Evolutionary conservation across 768 basidiomycete genomes (phyloP).

Genomic region (Tylopilus plumbeoviolaceoides): DNA sequence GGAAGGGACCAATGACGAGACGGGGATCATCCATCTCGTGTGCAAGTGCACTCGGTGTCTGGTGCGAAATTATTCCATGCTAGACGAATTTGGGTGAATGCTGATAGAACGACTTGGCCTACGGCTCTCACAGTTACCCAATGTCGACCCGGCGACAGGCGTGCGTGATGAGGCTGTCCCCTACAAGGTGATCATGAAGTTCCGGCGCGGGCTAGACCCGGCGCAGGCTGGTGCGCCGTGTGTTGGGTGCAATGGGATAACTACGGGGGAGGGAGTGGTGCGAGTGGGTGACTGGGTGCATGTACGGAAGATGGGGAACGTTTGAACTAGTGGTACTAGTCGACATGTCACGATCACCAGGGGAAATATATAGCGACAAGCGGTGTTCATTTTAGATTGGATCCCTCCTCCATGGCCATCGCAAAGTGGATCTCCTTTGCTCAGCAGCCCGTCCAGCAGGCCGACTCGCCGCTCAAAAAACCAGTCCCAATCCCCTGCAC

Average conservation of each 20-base stretch:
- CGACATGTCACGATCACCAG: no score
- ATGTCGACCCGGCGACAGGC: constrained; percentile 63
- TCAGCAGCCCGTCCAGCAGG: constrained; percentile 13
- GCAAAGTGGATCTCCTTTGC: constrained; percentile 38
- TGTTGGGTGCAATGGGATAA: constrained; percentile 63
- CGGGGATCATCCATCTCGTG: constrained; percentile 49
- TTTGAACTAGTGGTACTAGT: constrained; percentile 8
- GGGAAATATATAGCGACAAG: not conserved
- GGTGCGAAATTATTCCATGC: constrained; percentile 40
- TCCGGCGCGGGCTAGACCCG: constrained; percentile 58
- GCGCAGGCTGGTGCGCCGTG: constrained; percentile 48
- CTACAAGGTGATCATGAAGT: constrained; percentile 71
- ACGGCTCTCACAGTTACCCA: constrained; percentile 53
- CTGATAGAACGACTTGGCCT: not conserved
- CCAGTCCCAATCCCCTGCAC: constrained; percentile 39
- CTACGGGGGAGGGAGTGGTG: constrained; percentile 46
- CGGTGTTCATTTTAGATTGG: not conserved
- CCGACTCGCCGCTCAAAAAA: constrained; percentile 26
- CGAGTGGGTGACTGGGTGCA: constrained; percentile 59
- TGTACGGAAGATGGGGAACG: constrained; percentile 41
- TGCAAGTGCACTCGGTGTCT: constrained; percentile 69
- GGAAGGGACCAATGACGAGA: constrained; percentile 15
- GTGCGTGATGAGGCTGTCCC: constrained; percentile 68
- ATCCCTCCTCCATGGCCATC: constrained; percentile 30
- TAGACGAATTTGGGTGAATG: not conserved